phyloP scores from a whole-genome alignment of 139 green algal genomes.

The Pseudopediastrum boryanum region DNA sequence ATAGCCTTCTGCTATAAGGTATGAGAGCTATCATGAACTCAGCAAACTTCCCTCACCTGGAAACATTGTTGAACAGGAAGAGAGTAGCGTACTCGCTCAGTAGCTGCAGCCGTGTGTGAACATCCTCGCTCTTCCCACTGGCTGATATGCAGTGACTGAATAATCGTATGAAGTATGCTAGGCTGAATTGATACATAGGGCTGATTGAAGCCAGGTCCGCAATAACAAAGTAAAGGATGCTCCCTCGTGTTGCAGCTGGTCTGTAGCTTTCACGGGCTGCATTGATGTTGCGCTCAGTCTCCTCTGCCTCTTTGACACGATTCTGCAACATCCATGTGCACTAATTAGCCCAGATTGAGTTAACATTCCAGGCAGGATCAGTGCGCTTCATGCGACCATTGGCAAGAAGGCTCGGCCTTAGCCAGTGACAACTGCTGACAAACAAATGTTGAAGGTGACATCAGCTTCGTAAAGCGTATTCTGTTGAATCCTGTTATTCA shows the following conservation, averaged over 20 bases:
- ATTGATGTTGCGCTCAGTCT: conserved; percentile 77
- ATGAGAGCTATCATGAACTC: not conserved
- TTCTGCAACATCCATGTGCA: too few relatives aligned
- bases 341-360: too few relatives aligned
- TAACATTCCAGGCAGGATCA: too few relatives aligned
- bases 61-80: conserved; percentile 85
- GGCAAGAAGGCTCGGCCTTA: too few relatives aligned
- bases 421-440: too few relatives aligned
- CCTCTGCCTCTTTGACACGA: conserved; percentile 83
- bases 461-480: too few relatives aligned
- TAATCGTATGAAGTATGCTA: conserved; percentile 79
- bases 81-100: conserved; percentile 70
- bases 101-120: conserved; percentile 62
- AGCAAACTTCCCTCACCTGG: conserved; percentile 47
- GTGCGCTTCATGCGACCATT: too few relatives aligned
- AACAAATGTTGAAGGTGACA: too few relatives aligned
- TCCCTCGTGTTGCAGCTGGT: conserved; percentile 80
- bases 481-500: too few relatives aligned
- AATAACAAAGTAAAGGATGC: conserved; percentile 90
- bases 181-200: conserved; percentile 83
- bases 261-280: conserved; percentile 82
- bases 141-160: conserved; percentile 84
- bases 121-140: conserved; percentile 60
- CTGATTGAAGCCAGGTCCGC: conserved; percentile 83
- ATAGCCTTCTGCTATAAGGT: not conserved